These are phyloP conservation scores for Microdochium trichocladiopsis DNA, from an alignment of 2,329 filamentous ascomycete genomes.

Conservation along the genomic window DNA sequence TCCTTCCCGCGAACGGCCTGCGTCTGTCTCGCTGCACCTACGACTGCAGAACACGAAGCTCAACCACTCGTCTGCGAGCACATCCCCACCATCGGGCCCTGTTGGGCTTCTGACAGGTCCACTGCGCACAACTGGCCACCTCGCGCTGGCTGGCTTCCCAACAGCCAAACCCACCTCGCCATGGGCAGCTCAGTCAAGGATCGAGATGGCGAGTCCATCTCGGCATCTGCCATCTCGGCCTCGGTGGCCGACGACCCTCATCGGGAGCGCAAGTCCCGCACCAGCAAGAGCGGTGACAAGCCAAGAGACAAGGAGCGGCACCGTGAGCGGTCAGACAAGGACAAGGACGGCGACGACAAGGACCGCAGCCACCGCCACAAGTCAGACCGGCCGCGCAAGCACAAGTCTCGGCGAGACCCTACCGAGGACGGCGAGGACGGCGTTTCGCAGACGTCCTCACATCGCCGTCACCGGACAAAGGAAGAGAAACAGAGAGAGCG, in stretches of 20 bases:
- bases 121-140: background rate
- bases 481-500: slow-evolving; percentile 20
- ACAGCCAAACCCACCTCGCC: background rate
- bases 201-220: background rate
- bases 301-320: slow-evolving; percentile 1
- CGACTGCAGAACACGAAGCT: background rate
- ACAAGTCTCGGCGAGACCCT: slow-evolving; percentile 7
- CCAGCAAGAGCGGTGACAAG: slow-evolving; percentile 6
- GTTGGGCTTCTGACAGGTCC: slow-evolving; percentile 18
- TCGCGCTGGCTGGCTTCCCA: background rate
- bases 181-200: slow-evolving; percentile 6
- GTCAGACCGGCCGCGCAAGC: slow-evolving; percentile 18
- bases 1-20: background rate
- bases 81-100: slow-evolving; percentile 11
- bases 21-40: background rate
- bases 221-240: background rate
- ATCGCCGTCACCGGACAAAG: slow-evolving; percentile 20
- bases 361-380: slow-evolving; percentile 14
- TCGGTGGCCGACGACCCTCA: background rate
- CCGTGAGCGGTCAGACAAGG: slow-evolving; percentile 4
- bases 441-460: slow-evolving; percentile 16
- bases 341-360: slow-evolving; percentile 11
- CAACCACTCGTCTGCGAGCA: background rate
- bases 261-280: background rate
- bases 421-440: slow-evolving; percentile 7